Conservation (phyloP, 1,139 yeast genomes). For the Yamadazyma kanchanaburiensis region DNA sequence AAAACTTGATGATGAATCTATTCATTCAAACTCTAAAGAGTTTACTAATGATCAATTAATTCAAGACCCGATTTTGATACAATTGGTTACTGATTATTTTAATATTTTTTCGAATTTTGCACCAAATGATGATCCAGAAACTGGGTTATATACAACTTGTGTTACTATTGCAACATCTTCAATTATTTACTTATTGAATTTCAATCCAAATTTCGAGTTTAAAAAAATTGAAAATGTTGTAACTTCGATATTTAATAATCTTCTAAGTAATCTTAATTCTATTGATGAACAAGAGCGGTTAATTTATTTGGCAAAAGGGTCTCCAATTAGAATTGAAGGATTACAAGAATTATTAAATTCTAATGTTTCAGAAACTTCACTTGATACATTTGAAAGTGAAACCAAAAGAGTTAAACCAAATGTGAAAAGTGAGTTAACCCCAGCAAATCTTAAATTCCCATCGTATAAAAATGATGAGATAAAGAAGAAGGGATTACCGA, state of each 20-base stretch:
- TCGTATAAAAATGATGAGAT: constrained; percentile 10
- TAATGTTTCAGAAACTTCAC: neutral
- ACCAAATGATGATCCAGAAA: constrained; percentile 31
- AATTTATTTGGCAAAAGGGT: constrained; percentile 31
- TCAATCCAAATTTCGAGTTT: constrained; percentile 10
- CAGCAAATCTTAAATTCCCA: constrained; percentile 14
- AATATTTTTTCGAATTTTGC: constrained; percentile 34
- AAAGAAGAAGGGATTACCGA: constrained; percentile 2
- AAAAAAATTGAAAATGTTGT: constrained; percentile 16
- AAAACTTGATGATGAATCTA: constrained; percentile 15
- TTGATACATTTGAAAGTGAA: neutral
- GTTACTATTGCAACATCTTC: constrained; percentile 12
- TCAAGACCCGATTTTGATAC: constrained; percentile 14
- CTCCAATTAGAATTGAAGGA: no score
- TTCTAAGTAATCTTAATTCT: constrained; percentile 23
- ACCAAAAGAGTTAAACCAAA: constrained; percentile 2
- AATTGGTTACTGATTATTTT: constrained; percentile 33
- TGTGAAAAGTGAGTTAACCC: no score
- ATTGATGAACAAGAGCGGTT: constrained; percentile 28
- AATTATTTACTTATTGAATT: constrained; percentile 10
- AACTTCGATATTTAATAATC: constrained; percentile 13
- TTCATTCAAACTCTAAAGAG: constrained; percentile 5
- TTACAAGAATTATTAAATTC: no score
- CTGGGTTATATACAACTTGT: constrained; percentile 40
- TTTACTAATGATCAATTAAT: constrained; percentile 11